Evolutionary conservation across 768 basidiomycete species (phyloP).

Genomic region (Scleroderma bovista): DNA sequence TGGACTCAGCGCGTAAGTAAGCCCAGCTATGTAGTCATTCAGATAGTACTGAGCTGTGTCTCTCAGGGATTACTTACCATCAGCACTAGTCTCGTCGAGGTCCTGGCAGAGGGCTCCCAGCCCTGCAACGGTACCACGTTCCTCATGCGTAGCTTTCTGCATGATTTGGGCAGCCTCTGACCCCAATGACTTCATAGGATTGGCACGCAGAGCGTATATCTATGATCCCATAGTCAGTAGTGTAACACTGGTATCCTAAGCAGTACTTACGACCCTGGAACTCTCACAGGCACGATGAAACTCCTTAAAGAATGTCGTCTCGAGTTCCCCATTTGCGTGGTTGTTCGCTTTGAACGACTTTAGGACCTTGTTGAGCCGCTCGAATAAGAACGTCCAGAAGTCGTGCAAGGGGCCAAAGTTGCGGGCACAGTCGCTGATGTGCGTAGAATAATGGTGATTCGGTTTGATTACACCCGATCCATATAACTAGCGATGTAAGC

Average conservation of each 20-base stretch:
- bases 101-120: slow-evolving; percentile 12
- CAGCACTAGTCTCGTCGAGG: slow-evolving; percentile 14
- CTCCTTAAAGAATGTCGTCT: slow-evolving; percentile 6
- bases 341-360: slow-evolving; percentile 32
- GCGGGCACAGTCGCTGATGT: slow-evolving; percentile 18
- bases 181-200: background rate
- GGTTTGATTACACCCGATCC: slow-evolving; percentile 26
- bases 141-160: slow-evolving; percentile 16
- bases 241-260: background rate
- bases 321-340: slow-evolving; percentile 26
- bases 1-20: slow-evolving; percentile 2
- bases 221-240: background rate
- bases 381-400: slow-evolving; percentile 36
- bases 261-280: slow-evolving; percentile 14
- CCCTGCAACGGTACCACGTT: slow-evolving; percentile 18
- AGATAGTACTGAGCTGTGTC: background rate
- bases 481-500: slow-evolving; percentile 22
- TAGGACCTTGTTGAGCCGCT: slow-evolving; percentile 31
- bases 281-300: slow-evolving; percentile 19
- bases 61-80: slow-evolving; percentile 12
- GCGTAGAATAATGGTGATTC: slow-evolving; percentile 35
- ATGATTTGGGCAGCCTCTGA: slow-evolving; percentile 1
- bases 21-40: background rate
- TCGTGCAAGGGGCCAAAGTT: slow-evolving; percentile 9
- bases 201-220: background rate